These are phyloP conservation scores for Favolaschia claudopus DNA, from an alignment of 768 basidiomycete genomes.

Conservation along the genomic window DNA sequence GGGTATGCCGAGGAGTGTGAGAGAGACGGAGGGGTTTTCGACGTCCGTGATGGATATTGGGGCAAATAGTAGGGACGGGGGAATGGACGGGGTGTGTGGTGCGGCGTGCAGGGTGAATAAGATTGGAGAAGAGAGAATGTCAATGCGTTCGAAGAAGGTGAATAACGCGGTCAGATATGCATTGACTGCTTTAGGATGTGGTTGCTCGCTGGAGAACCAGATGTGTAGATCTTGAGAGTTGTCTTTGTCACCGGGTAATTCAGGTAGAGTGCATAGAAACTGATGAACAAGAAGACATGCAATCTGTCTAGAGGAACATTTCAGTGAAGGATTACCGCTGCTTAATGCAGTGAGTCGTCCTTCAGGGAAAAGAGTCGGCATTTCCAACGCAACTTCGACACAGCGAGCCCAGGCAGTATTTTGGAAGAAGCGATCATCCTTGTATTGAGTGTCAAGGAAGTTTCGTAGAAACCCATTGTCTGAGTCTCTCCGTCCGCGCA, in stretches of 20 bases:
- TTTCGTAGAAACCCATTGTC: background rate
- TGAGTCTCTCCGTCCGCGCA: constrained; percentile 3
- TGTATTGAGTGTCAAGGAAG: background rate
- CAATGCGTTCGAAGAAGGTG: constrained; percentile 17
- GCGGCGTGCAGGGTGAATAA: constrained; percentile 7
- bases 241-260: constrained; percentile 1
- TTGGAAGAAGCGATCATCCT: constrained; percentile 1
- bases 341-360: constrained; percentile 3
- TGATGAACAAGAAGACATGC: constrained; percentile 23
- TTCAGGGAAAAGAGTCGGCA: constrained; percentile 15
- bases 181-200: constrained; percentile 18
- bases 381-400: constrained; percentile 15
- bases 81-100: background rate
- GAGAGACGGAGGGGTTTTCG: background rate
- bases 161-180: constrained; percentile 22
- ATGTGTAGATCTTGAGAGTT: constrained; percentile 22
- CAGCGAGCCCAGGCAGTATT: constrained; percentile 12
- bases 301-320: constrained; percentile 1
- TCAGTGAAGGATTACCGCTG: background rate
- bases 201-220: constrained; percentile 17
- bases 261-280: constrained; percentile 23
- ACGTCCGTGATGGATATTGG: constrained; percentile 4
- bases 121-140: background rate
- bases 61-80: background rate
- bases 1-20: background rate